These are phyloP conservation scores for Arachis monticola DNA, from an alignment of 331 rosid genomes.

Conservation along the genomic window DNA sequence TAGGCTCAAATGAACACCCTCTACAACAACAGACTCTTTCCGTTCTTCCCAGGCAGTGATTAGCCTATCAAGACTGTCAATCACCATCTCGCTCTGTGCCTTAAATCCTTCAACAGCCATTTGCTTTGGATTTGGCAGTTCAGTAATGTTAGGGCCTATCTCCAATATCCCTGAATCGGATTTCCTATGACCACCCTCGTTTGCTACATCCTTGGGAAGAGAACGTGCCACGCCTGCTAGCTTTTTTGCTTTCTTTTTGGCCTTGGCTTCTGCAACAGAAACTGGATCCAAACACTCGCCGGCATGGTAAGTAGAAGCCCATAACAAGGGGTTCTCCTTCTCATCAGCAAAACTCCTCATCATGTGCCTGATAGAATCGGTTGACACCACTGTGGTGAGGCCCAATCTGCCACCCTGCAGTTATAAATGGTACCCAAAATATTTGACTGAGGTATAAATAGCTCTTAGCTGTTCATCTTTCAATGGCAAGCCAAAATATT, in stretches of 20 bases:
- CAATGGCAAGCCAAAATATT: conserved; percentile 15
- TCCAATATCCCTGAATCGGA: conserved; percentile 51
- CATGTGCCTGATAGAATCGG: conserved; percentile 98
- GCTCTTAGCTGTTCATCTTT: conserved; percentile 20
- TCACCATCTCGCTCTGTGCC: conserved; percentile 99
- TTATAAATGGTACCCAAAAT: conserved; percentile 27
- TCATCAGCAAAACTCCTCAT: conserved; percentile 97
- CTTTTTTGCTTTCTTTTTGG: conserved; percentile 74
- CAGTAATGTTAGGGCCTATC: conserved; percentile 45
- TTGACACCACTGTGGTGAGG: conserved; percentile 92
- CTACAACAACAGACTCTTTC: conserved; percentile 92
- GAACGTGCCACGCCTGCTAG: conserved; percentile 64
- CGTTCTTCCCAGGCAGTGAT: conserved; percentile 98
- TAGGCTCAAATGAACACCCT: conserved; percentile 99
- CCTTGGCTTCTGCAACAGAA: conserved; percentile 90
- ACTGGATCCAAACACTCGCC: conserved; percentile 96
- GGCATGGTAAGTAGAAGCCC: conserved; percentile 99
- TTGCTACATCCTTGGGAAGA: conserved; percentile 61
- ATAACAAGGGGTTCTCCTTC: conserved; percentile 89
- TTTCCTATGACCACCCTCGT: conserved; percentile 52
- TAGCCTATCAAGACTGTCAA: conserved; percentile 98
- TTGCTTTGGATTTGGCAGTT: conserved; percentile 74
- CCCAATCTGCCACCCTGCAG: conserved; percentile 96
- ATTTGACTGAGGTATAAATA: conserved; percentile 25
- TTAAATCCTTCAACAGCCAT: conserved; percentile 97